Percentiles rank a stretch among this genome's conserved stretches.
These are phyloP conservation scores for Euphorbia lathyris DNA, from an alignment of 345 rosid genomes.

Conservation along the genomic window DNA sequence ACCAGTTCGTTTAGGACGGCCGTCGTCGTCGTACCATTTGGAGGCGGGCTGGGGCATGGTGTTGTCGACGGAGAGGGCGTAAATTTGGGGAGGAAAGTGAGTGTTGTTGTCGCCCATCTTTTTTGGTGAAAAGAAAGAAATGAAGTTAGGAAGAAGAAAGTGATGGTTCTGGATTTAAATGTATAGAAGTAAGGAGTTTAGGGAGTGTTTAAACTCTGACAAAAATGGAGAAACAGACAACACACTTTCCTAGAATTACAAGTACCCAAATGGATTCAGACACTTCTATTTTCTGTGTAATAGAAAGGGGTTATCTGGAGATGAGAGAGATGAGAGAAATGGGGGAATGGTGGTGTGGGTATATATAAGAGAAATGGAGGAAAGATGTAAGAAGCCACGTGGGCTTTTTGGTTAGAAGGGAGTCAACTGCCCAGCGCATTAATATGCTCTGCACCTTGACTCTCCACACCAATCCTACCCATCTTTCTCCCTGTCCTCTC, in stretches of 20 bases:
- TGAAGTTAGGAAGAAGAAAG: conserved; percentile 1
- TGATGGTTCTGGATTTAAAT: neutral
- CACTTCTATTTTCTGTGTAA: neutral
- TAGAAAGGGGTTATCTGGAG: neutral
- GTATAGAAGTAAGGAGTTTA: neutral
- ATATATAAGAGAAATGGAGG: too few species aligned
- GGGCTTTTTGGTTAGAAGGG: neutral
- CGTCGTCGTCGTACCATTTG: conserved; percentile 78
- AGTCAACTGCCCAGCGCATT: conserved; percentile 15
- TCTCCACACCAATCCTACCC: neutral
- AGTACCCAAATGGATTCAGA: conserved; percentile 10
- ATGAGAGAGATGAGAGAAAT: neutral
- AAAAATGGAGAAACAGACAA: neutral
- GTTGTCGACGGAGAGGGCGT: conserved; percentile 37
- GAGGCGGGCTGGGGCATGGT: conserved; percentile 41
- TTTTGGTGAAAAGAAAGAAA: neutral
- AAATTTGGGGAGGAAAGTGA: conserved; percentile 8
- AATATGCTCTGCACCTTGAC: neutral
- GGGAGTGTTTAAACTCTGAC: neutral
- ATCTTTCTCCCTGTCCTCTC: neutral
- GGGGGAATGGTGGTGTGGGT: too few species aligned
- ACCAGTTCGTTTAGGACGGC: conserved; percentile 74
- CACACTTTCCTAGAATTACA: conserved; percentile 15
- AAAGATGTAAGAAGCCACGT: conserved; percentile 6
- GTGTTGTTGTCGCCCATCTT: conserved; percentile 18